Percentiles rank a stretch among this genome's conserved stretches.
Evolutionary conservation across 352 stramenopile species (phyloP).

Genomic region (Plasmopara viticola): DNA sequence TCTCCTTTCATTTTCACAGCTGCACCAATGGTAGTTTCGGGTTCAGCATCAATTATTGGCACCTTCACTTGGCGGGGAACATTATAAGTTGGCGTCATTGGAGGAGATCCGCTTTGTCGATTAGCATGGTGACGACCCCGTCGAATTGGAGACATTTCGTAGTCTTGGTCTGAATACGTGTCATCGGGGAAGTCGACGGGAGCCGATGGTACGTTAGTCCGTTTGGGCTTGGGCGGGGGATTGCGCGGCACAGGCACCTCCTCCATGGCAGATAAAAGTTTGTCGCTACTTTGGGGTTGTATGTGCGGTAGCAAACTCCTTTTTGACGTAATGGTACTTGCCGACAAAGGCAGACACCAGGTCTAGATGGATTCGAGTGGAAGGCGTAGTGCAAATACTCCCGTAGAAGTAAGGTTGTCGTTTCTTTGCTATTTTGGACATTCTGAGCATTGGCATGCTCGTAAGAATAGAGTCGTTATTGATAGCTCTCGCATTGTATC

Average conservation of each 20-base stretch:
- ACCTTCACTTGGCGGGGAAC: conserved; percentile 40
- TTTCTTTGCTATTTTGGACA: conserved; percentile 21
- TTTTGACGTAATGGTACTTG: no score
- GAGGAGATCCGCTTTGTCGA: conserved; percentile 48
- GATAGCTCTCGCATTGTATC: conserved; percentile 6
- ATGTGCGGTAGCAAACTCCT: no score
- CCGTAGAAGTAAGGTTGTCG: conserved; percentile 6
- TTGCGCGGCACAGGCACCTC: conserved; percentile 44
- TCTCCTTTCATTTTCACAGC: conserved; percentile 87
- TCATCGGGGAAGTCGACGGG: conserved; percentile 39
- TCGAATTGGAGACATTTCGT: conserved; percentile 49
- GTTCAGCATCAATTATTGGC: conserved; percentile 67
- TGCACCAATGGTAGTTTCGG: conserved; percentile 75
- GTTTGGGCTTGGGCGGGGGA: conserved; percentile 68
- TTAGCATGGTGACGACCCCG: conserved; percentile 53
- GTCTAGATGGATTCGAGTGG: conserved; percentile 4
- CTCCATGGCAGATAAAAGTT: conserved; percentile 35
- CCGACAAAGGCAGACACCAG: not conserved
- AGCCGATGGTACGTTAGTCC: conserved; percentile 37
- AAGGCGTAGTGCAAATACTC: conserved; percentile 3
- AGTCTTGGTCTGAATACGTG: conserved; percentile 56
- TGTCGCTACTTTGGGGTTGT: no score
- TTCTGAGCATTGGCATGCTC: not conserved
- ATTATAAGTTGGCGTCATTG: conserved; percentile 56
- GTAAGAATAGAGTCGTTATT: conserved; percentile 29